Evolutionary conservation across 139 green algal species (phyloP).

Genomic region (Chlorella ohadii): DNA sequence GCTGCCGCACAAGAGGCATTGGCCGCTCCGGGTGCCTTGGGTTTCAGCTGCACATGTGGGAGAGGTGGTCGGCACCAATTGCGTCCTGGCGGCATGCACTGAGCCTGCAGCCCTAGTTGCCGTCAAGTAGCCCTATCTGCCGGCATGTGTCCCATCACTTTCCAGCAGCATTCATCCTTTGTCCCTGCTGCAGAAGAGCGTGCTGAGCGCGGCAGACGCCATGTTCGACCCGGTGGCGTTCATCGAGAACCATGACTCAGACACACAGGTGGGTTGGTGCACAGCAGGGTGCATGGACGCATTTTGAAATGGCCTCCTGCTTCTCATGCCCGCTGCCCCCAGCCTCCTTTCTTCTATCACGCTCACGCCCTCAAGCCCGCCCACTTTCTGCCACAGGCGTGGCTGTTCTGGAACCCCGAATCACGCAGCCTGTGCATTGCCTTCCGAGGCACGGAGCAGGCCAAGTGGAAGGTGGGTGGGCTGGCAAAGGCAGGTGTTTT

Average conservation of each 20-base stretch:
- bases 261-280: slow-evolving; percentile 69
- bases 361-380: too few species aligned
- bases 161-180: background rate
- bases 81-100: background rate
- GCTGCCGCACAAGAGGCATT: too few species aligned
- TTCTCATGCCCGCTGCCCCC: too few species aligned
- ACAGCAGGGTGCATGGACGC: background rate
- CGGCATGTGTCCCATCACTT: too few species aligned
- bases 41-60: too few species aligned
- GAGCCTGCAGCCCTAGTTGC: background rate
- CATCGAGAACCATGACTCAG: slow-evolving; percentile 69
- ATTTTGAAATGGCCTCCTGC: background rate
- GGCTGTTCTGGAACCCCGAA: slow-evolving; percentile 65
- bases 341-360: too few species aligned
- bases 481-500: background rate
- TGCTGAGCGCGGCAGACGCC: slow-evolving; percentile 48
- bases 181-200: slow-evolving; percentile 43
- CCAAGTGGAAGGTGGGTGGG: slow-evolving; percentile 75
- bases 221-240: slow-evolving; percentile 68
- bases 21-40: too few species aligned
- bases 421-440: slow-evolving; percentile 63
- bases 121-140: too few species aligned
- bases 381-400: slow-evolving; percentile 54
- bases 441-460: slow-evolving; percentile 87
- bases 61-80: too few species aligned